phyloP scores from a whole-genome alignment of 148 eudicot genomes.

The Rhododendron ovatum region DNA sequence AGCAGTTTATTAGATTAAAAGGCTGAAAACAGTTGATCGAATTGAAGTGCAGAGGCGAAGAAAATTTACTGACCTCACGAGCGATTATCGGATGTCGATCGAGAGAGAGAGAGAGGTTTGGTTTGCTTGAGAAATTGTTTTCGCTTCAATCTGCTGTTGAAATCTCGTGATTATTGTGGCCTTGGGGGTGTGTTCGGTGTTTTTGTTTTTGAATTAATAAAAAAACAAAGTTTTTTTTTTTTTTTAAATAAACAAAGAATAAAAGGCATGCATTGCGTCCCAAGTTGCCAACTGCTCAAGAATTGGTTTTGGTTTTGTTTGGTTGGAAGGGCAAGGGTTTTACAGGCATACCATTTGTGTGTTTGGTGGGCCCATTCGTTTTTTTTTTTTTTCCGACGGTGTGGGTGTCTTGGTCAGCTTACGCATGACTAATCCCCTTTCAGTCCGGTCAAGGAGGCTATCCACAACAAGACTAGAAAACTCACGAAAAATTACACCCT shows the following conservation, averaged over 20 bases:
- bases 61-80: slow-evolving; percentile 5
- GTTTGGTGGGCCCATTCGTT: background rate
- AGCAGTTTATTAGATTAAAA: background rate
- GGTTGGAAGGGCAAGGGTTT: background rate
- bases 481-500: too few relatives aligned
- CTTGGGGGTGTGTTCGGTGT: background rate
- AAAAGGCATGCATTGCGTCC: slow-evolving; percentile 13
- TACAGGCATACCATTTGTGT: background rate
- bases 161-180: background rate
- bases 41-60: background rate
- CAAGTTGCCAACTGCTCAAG: slow-evolving; percentile 38
- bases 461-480: too few relatives aligned
- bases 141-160: background rate
- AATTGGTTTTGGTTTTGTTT: slow-evolving; percentile 30
- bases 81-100: background rate
- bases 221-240: too few relatives aligned
- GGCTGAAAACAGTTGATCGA: slow-evolving; percentile 2
- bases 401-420: too few relatives aligned
- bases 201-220: slow-evolving; percentile 1
- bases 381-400: too few relatives aligned
- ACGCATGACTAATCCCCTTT: too few relatives aligned
- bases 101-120: background rate
- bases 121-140: background rate
- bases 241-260: slow-evolving; percentile 3
- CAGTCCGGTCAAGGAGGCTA: too few relatives aligned